phyloP scores from a whole-genome alignment of 371 early-diverging fungal species.

The Circinella minor region DNA sequence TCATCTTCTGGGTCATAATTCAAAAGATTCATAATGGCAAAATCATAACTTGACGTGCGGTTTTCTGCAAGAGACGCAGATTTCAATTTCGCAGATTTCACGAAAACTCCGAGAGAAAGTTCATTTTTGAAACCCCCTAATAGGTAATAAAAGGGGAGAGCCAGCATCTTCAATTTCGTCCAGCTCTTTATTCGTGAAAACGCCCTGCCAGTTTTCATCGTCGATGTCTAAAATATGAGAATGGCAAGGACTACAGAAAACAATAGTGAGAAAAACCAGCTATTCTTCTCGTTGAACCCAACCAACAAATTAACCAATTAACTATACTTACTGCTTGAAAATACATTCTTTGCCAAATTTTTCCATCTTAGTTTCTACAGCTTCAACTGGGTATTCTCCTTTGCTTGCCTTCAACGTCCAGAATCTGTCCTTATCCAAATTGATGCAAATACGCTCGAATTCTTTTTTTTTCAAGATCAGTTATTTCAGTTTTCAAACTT shows the following conservation, averaged over 20 bases:
- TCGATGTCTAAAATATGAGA: constrained; percentile 2
- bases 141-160: too few relatives aligned
- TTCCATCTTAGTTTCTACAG: constrained; percentile 4
- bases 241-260: constrained; percentile 7
- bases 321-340: constrained; percentile 9
- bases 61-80: too few relatives aligned
- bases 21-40: not conserved
- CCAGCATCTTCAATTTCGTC: too few relatives aligned
- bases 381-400: not conserved
- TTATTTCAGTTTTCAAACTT: too few relatives aligned
- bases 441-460: not conserved
- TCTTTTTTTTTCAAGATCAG: too few relatives aligned
- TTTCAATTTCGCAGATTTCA: too few relatives aligned
- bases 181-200: not conserved
- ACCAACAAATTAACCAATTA: not conserved
- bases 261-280: not conserved
- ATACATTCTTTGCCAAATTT: constrained; percentile 5
- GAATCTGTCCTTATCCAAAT: not conserved
- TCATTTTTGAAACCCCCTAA: not conserved
- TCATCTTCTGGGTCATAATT: not conserved
- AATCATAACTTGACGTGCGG: too few relatives aligned
- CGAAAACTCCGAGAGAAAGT: not conserved
- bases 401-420: constrained; percentile 2
- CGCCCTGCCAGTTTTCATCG: not conserved
- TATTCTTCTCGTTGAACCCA: not conserved